Evolutionary conservation across 495 filamentous ascomycete species (phyloP).

Genomic region (Hyaloscypha bicolor): DNA sequence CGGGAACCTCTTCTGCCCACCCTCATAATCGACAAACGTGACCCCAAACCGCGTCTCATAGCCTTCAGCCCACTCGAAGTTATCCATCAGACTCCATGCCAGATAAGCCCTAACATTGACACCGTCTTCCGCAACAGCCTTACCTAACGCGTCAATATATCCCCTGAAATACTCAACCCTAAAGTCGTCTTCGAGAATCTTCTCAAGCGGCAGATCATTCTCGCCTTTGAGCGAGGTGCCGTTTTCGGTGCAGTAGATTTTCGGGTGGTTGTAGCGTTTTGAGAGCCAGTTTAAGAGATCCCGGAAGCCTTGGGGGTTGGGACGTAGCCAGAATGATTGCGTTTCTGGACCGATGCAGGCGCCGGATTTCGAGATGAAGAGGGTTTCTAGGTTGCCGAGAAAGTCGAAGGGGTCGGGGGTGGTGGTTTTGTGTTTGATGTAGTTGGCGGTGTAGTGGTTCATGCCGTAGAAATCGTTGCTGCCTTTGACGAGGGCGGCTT

Average conservation of each 20-base stretch:
- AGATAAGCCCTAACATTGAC: slow-evolving; percentile 74
- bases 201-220: slow-evolving; percentile 68
- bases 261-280: slow-evolving; percentile 71
- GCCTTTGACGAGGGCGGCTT: slow-evolving; percentile 66
- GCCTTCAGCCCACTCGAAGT: slow-evolving; percentile 74
- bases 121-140: slow-evolving; percentile 66
- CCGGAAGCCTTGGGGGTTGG: slow-evolving; percentile 71
- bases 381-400: slow-evolving; percentile 69
- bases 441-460: slow-evolving; percentile 86
- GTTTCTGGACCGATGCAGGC: slow-evolving; percentile 74
- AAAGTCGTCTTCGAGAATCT: slow-evolving; percentile 76
- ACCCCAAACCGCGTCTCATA: slow-evolving; percentile 83
- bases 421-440: slow-evolving; percentile 69
- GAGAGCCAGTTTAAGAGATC: slow-evolving; percentile 78
- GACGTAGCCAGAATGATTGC: slow-evolving; percentile 74
- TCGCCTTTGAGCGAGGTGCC: slow-evolving; percentile 78
- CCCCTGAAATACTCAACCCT: slow-evolving; percentile 72
- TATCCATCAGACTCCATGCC: slow-evolving; percentile 82
- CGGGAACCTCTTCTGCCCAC: slow-evolving; percentile 72
- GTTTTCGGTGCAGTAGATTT: slow-evolving; percentile 84
- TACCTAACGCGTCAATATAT: slow-evolving; percentile 72
- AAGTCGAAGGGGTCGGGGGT: slow-evolving; percentile 63
- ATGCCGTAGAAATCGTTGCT: slow-evolving; percentile 85
- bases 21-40: slow-evolving; percentile 74
- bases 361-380: slow-evolving; percentile 67